Base-by-base conservation (phyloP, 2,329 filamentous ascomycete species). In the Pseudogymnoascus sp. region DNA sequence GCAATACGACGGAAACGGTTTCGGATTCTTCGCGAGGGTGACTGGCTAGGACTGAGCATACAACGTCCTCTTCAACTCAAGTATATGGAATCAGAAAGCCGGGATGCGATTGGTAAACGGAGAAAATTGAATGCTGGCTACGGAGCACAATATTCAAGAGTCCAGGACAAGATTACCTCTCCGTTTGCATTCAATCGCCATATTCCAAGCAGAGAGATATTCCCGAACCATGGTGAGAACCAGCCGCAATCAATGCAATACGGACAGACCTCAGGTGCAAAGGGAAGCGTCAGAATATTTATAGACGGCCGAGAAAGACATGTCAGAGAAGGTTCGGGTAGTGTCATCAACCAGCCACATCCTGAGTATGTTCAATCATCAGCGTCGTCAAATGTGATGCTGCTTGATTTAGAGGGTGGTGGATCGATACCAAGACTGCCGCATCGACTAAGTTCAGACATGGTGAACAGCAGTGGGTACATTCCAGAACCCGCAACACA, bases 1-100 rank as follows among this genome's bases (percentile, higher is more conserved):
- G 16, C 64, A 67, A 61, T 70, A 18, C 65, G 63, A n/a, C 64
- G 67, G 28, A 73, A 69, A 60, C 70, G 65, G 63, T 64, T 64
- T 50, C 70, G 65, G 44, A 60, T 74, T 36, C 68, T 74, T 50
- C 60, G 63, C 8, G 69, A 67, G 23, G 66, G 66, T 23, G 72
- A 74, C 60, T 74, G 73, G 73, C 66, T 70, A 14, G 70, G 72
- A n/a, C 59, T 70, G 5, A 67, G 59, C 8, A 67, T 67, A 44
- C 68, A 69, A 36, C 67, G 63, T 40, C 70, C 69, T 16, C 37
- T 69, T 12, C 53, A 68, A 14, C 37, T 71, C 16, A 64, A 60
- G n/a, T 72, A 69, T 59, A 61, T 60, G 12, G 60, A 67, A 23
- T 56, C 66, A 14, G 65, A 59, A 61, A 56, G 67, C 28, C 64